phyloP scores from a whole-genome alignment of 371 early-diverging fungal species.

The Mortierella sp. region DNA sequence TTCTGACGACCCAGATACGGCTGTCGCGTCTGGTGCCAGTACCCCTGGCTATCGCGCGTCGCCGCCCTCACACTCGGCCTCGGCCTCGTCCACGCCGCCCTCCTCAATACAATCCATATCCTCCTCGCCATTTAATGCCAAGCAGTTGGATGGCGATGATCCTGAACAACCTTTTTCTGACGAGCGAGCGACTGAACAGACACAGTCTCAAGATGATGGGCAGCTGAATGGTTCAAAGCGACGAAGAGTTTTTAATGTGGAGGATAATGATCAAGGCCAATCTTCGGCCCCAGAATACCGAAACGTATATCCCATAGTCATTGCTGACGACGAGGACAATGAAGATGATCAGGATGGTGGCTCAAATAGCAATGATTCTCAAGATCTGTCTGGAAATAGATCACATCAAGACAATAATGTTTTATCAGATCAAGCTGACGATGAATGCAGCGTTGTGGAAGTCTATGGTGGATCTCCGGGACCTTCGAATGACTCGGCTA shows the following conservation, averaged over 20 bases:
- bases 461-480: conserved; percentile 19
- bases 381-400: conserved; percentile 1
- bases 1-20: conserved; percentile 25
- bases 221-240: conserved; percentile 3
- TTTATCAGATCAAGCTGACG: conserved; percentile 18
- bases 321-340: conserved; percentile 31
- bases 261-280: conserved; percentile 4
- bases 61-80: conserved; percentile 23
- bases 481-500: background rate
- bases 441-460: conserved; percentile 21
- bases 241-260: conserved; percentile 14
- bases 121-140: conserved; percentile 13
- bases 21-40: conserved; percentile 27
- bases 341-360: background rate
- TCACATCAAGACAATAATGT: conserved; percentile 4
- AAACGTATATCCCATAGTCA: conserved; percentile 7
- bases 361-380: background rate
- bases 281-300: background rate
- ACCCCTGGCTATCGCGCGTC: conserved; percentile 26
- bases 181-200: background rate
- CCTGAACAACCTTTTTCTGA: conserved; percentile 7
- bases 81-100: conserved; percentile 23
- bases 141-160: conserved; percentile 10
- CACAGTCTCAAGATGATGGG: conserved; percentile 4
- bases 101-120: conserved; percentile 27